These are phyloP conservation scores for Sanghuangporus baumii DNA, from an alignment of 1,284 basidiomycete species.

Conservation along the genomic window DNA sequence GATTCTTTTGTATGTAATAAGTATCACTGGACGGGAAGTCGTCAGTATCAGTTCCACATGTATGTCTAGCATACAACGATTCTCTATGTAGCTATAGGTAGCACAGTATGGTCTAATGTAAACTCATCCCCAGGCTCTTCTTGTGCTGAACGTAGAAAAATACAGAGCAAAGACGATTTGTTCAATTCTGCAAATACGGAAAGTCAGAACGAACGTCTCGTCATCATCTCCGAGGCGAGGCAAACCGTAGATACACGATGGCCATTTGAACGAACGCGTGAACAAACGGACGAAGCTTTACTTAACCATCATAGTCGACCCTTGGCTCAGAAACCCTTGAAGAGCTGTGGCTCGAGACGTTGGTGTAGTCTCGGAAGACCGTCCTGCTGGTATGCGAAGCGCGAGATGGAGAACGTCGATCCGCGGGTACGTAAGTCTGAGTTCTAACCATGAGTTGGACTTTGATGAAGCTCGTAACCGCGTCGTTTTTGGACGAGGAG, in stretches of 20 bases:
- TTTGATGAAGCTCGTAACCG: too few relatives aligned
- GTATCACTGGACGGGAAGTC: too few relatives aligned
- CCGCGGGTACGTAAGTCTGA: not conserved
- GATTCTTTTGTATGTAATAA: too few relatives aligned
- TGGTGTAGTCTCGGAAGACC: constrained; percentile 43
- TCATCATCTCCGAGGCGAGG: too few relatives aligned
- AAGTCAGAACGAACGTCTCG: not conserved
- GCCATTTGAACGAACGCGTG: not conserved
- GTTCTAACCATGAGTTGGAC: not conserved
- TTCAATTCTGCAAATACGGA: not conserved
- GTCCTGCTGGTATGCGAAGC: constrained; percentile 18
- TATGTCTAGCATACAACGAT: too few relatives aligned
- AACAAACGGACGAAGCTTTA: constrained; percentile 33
- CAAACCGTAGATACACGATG: not conserved
- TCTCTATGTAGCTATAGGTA: too few relatives aligned
- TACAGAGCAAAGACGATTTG: not conserved
- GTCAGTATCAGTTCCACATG: too few relatives aligned
- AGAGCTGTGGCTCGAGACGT: constrained; percentile 43
- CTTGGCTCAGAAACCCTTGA: constrained; percentile 51
- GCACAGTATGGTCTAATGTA: too few relatives aligned
- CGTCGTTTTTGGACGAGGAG: too few relatives aligned
- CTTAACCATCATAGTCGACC: constrained; percentile 52
- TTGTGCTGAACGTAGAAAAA: too few relatives aligned
- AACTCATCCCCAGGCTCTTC: too few relatives aligned
- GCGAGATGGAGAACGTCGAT: constrained; percentile 20